phyloP scores from a whole-genome alignment of 192 early-diverging fungal genomes.

The Dissophora ornata region DNA sequence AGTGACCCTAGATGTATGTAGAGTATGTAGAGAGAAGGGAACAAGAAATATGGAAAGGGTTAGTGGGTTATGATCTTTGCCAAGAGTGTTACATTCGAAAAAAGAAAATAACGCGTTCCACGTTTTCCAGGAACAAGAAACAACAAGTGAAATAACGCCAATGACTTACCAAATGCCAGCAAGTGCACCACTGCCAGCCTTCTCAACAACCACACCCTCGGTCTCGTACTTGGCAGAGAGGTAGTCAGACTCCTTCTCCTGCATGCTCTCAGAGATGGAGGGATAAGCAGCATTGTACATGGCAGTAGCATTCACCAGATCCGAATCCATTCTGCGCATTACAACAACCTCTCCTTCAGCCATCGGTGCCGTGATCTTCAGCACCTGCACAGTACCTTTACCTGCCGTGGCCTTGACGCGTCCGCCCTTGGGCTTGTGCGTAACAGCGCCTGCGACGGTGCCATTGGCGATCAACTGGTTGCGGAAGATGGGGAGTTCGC shows the following conservation, averaged over 20 bases:
- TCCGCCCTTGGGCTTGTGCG: constrained; percentile 29
- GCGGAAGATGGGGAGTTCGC: constrained; percentile 36
- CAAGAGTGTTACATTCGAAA: neutral
- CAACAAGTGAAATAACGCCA: neutral
- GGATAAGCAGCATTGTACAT: constrained; percentile 37
- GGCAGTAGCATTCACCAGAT: constrained; percentile 23
- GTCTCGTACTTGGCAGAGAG: constrained; percentile 13
- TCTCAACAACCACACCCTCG: constrained; percentile 17
- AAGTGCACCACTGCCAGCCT: constrained; percentile 11
- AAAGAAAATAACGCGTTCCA: constrained; percentile 4
- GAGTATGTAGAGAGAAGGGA: neutral
- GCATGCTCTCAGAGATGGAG: constrained; percentile 15
- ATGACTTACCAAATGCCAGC: constrained; percentile 28
- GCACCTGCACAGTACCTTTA: constrained; percentile 13
- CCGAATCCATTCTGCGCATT: constrained; percentile 41
- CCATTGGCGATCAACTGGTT: constrained; percentile 28
- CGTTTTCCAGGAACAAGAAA: neutral
- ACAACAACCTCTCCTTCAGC: constrained; percentile 27
- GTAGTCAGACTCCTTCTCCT: constrained; percentile 8
- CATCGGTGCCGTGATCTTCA: constrained; percentile 35
- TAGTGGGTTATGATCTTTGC: too few relatives aligned
- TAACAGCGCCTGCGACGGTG: neutral
- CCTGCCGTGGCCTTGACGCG: constrained; percentile 32
- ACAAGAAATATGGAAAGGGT: too few relatives aligned
- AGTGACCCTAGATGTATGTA: constrained; percentile 10